These are phyloP conservation scores for Ramichloridium luteum DNA, from an alignment of 2,329 filamentous ascomycete species.

Conservation along the genomic window DNA sequence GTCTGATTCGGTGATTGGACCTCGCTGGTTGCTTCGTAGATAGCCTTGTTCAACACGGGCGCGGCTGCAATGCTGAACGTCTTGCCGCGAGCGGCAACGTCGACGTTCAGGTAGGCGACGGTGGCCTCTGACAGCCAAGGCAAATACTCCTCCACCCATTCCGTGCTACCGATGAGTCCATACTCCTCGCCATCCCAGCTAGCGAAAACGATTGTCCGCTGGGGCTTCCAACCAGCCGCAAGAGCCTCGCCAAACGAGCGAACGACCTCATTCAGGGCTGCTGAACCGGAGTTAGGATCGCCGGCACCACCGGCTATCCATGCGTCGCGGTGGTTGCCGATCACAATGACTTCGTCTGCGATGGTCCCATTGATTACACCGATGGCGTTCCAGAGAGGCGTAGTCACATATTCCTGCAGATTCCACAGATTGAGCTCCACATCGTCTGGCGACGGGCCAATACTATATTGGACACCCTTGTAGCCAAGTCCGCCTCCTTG, in stretches of 20 bases:
- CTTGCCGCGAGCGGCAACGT: conserved; percentile 57
- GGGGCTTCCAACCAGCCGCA: conserved; percentile 65
- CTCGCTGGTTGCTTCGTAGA: conserved; percentile 52
- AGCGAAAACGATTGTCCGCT: conserved; percentile 83
- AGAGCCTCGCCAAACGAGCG: conserved; percentile 61
- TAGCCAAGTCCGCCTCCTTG: conserved; percentile 53
- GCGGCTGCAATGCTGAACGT: conserved; percentile 55
- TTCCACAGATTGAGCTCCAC: conserved; percentile 42
- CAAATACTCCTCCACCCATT: conserved; percentile 85
- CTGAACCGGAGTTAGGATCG: conserved; percentile 73
- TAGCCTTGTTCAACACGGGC: conserved; percentile 61
- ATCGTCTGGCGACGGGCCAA: conserved; percentile 66
- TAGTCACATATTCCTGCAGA: conserved; percentile 38
- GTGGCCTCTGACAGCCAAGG: conserved; percentile 64
- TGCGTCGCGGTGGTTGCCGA: conserved; percentile 88
- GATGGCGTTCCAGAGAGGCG: conserved; percentile 59
- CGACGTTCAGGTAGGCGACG: conserved; percentile 77
- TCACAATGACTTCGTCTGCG: conserved; percentile 69
- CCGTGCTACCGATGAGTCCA: conserved; percentile 71
- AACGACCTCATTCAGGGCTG: conserved; percentile 66
- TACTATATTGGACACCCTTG: conserved; percentile 72
- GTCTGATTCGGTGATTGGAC: conserved; percentile 62
- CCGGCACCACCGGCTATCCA: conserved; percentile 78
- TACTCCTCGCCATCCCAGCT: conserved; percentile 63
- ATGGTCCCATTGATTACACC: conserved; percentile 83